phyloP scores from a whole-genome alignment of 805 yeast genomes.

The Cephaloascus albidus region DNA sequence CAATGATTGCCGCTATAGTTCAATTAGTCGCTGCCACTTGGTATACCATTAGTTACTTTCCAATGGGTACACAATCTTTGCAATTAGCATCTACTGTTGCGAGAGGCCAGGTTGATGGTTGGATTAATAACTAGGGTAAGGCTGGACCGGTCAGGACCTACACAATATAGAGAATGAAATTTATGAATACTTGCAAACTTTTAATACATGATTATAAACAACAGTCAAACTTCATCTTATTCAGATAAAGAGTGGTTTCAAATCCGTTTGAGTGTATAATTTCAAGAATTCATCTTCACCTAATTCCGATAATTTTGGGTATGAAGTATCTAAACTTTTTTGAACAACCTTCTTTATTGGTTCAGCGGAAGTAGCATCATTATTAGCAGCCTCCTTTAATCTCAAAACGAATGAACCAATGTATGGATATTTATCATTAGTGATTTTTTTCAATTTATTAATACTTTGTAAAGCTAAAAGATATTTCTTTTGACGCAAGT shows the following conservation, averaged over 20 bases:
- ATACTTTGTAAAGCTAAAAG: conserved; percentile 35
- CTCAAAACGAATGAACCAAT: conserved; percentile 18
- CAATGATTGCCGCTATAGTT: conserved; percentile 28
- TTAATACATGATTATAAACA: no score
- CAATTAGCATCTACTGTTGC: conserved; percentile 33
- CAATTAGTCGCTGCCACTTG: conserved; percentile 31
- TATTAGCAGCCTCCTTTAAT: conserved; percentile 18
- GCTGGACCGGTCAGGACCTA: no score
- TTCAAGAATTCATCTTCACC: conserved; percentile 8
- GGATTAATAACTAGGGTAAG: conserved; percentile 26
- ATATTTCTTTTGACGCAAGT: conserved; percentile 33
- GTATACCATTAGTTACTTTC: conserved; percentile 38
- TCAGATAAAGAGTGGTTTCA: neutral
- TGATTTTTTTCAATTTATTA: conserved; percentile 29
- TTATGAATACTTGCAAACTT: no score
- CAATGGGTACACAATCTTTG: conserved; percentile 35
- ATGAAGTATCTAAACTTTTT: conserved; percentile 23
- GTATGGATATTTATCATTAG: conserved; percentile 15
- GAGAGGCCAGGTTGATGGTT: conserved; percentile 30
- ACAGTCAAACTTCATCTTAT: no score
- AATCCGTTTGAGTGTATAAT: neutral
- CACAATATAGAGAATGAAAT: no score
- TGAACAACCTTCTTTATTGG: conserved; percentile 34
- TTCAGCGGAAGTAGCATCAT: conserved; percentile 29
- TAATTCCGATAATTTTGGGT: conserved; percentile 18